Percentiles rank a stretch among this genome's conserved stretches.
Evolutionary conservation across 2,329 filamentous ascomycete genomes (phyloP).

Genomic region (Eutypa lata): DNA sequence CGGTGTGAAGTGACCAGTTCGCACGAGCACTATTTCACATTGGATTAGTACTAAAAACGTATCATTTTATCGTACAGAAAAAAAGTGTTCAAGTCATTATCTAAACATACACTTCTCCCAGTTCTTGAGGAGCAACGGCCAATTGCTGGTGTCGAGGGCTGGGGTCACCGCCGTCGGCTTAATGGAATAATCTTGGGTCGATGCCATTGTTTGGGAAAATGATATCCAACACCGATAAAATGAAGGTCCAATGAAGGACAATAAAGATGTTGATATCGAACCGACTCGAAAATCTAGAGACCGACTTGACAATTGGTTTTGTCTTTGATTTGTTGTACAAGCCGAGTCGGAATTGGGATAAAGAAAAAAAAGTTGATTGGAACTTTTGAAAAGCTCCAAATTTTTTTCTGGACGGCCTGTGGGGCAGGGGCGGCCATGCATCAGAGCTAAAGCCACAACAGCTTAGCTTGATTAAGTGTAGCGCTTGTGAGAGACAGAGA

Average conservation of each 20-base stretch:
- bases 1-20: slow-evolving; percentile 94
- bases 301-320: background rate
- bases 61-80: background rate
- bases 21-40: slow-evolving; percentile 68
- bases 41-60: slow-evolving; percentile 19
- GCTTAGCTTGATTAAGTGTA: background rate
- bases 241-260: background rate
- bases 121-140: slow-evolving; percentile 94
- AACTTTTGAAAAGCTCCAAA: background rate
- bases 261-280: background rate
- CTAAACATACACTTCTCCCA: slow-evolving; percentile 77
- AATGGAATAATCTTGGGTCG: slow-evolving; percentile 49
- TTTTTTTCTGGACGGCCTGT: background rate
- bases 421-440: background rate
- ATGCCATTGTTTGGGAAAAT: slow-evolving; percentile 17
- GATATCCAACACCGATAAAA: background rate
- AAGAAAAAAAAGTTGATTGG: background rate
- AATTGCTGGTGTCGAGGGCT: slow-evolving; percentile 78
- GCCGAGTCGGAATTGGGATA: background rate
- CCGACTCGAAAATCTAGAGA: background rate
- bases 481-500: background rate
- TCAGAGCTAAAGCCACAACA: background rate
- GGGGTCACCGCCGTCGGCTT: slow-evolving; percentile 85
- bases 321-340: background rate
- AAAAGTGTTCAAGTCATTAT: slow-evolving; percentile 4